A percentile compares a stretch with the other conserved stretches of the same genome.
These are phyloP conservation scores for Podaxis sp. DNA, from an alignment of 768 basidiomycete species.

Conservation along the genomic window DNA sequence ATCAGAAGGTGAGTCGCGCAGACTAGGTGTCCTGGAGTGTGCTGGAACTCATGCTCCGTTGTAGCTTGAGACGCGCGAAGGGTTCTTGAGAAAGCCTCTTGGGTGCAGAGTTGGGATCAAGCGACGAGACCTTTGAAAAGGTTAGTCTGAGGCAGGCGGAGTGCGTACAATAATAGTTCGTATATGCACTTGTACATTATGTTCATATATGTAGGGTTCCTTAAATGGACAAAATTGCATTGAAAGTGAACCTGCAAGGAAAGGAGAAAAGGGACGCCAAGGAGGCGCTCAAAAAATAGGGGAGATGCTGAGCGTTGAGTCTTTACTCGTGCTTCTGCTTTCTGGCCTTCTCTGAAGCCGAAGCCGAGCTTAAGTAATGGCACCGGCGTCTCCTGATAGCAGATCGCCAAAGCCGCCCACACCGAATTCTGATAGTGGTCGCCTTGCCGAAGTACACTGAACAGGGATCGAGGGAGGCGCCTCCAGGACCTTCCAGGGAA, in stretches of 20 bases:
- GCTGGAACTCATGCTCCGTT: neutral
- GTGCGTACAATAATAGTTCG: neutral
- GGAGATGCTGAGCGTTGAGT: too few species aligned
- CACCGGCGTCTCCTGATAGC: too few species aligned
- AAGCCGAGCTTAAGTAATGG: too few species aligned
- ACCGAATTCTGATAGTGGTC: too few species aligned
- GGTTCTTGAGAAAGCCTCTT: conserved; percentile 84
- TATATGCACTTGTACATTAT: neutral
- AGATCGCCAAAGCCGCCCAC: too few species aligned
- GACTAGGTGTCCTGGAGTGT: neutral
- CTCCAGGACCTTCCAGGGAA: too few species aligned
- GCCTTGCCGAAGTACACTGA: too few species aligned
- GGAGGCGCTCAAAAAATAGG: neutral
- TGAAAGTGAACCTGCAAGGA: neutral
- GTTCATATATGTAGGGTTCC: neutral
- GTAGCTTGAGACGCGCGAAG: conserved; percentile 75
- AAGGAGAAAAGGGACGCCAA: neutral
- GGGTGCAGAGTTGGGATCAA: conserved; percentile 71
- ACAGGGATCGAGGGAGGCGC: too few species aligned
- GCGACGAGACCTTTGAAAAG: conserved; percentile 43
- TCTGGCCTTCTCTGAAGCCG: too few species aligned
- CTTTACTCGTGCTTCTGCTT: too few species aligned
- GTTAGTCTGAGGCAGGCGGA: neutral
- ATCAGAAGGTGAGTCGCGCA: conserved; percentile 44
- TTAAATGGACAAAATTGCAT: neutral